Conservation (phyloP, 1,284 basidiomycete genomes). For the Neonothopanus nambi region DNA sequence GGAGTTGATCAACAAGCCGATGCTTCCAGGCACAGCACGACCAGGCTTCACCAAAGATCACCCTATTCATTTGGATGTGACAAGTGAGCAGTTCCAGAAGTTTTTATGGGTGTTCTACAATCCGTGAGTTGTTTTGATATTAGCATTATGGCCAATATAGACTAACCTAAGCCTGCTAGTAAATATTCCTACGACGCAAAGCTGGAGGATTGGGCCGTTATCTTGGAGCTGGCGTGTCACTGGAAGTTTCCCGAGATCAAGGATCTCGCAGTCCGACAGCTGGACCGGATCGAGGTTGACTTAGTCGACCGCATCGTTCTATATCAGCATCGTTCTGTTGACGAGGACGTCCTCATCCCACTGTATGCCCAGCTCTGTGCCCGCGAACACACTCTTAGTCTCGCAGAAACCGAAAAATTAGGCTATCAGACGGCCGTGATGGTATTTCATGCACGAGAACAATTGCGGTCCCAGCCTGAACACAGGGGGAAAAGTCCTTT, state of each 20-base stretch:
- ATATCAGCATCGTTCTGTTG: slow-evolving; percentile 49
- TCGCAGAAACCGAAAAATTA: slow-evolving; percentile 48
- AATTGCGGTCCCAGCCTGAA: slow-evolving; percentile 20
- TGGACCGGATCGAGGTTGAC: slow-evolving; percentile 45
- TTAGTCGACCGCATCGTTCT: slow-evolving; percentile 49
- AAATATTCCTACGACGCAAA: slow-evolving; percentile 54
- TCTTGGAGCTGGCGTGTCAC: slow-evolving; percentile 47
- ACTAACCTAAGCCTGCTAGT: slow-evolving; percentile 21
- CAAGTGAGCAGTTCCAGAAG: slow-evolving; percentile 48
- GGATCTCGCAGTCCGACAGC: slow-evolving; percentile 44
- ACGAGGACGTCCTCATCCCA: slow-evolving; percentile 45
- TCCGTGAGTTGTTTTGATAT: slow-evolving; percentile 42
- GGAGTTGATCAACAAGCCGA: slow-evolving; percentile 35
- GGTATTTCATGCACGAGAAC: slow-evolving; percentile 49
- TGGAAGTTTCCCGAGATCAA: slow-evolving; percentile 55
- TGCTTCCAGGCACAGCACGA: slow-evolving; percentile 34
- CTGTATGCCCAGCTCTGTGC: slow-evolving; percentile 48
- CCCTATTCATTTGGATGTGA: slow-evolving; percentile 37
- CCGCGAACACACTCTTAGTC: slow-evolving; percentile 43
- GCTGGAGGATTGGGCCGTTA: slow-evolving; percentile 50
- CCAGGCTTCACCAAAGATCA: slow-evolving; percentile 42
- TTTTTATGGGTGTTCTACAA: slow-evolving; percentile 69
- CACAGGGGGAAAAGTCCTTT: slow-evolving; percentile 18
- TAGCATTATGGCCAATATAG: background rate
- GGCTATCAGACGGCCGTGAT: slow-evolving; percentile 50